A percentile compares a stretch with the other conserved stretches of the same genome.
phyloP scores from a whole-genome alignment of 345 rosid species.

The Hibiscus trionum region DNA sequence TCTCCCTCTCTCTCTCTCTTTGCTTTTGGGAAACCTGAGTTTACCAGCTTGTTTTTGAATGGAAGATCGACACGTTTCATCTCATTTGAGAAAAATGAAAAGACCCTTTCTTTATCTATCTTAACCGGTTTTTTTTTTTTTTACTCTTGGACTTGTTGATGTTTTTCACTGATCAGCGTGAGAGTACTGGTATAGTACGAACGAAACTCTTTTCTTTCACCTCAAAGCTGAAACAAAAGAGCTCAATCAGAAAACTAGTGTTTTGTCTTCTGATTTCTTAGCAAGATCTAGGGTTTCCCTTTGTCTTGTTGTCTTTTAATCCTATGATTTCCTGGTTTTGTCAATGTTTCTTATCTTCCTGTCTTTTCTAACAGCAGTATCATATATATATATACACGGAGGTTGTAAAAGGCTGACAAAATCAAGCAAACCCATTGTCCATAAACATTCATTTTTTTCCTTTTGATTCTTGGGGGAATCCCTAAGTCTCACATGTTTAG shows the following conservation, averaged over 20 bases:
- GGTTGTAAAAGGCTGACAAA: background rate
- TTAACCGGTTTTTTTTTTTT: background rate
- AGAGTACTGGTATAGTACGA: background rate
- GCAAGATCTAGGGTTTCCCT: conserved; percentile 45
- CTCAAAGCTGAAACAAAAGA: background rate
- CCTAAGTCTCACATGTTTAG: background rate
- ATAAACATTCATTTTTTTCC: background rate
- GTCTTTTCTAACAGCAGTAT: background rate
- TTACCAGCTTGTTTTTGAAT: conserved; percentile 5
- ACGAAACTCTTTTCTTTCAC: background rate
- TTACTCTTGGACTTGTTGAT: background rate
- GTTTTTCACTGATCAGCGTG: background rate
- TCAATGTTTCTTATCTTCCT: background rate
- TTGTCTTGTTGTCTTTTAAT: conserved; percentile 17
- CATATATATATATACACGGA: background rate
- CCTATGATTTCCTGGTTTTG: conserved; percentile 29
- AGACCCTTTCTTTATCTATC: background rate
- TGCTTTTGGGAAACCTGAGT: background rate
- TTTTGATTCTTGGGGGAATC: background rate
- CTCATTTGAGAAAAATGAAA: background rate
- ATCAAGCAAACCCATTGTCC: background rate
- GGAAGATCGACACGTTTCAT: conserved; percentile 25
- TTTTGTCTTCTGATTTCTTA: conserved; percentile 23
- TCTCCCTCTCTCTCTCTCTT: background rate
- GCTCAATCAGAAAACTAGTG: conserved; percentile 16